These are phyloP conservation scores for Rosa persica DNA, from an alignment of 306 rosid genomes.

Conservation along the genomic window DNA sequence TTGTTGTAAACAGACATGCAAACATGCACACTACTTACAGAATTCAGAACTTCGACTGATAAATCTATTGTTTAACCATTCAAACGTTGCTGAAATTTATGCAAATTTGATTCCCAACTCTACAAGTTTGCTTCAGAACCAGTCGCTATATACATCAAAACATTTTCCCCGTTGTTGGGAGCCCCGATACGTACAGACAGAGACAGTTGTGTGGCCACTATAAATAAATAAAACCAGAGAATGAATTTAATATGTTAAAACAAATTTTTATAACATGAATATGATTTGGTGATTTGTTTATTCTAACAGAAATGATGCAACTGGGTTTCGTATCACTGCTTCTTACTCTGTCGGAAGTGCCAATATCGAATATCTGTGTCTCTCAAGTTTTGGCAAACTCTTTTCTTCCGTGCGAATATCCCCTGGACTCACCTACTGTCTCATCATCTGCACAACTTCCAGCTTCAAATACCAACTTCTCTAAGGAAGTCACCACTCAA, in stretches of 20 bases:
- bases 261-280: not conserved
- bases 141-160: not conserved
- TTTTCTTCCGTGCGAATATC: slow-evolving; percentile 50
- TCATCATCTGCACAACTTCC: slow-evolving; percentile 20
- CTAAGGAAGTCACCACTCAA: slow-evolving; percentile 6
- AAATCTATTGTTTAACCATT: not conserved
- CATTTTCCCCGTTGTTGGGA: not conserved
- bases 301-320: slow-evolving; percentile 52
- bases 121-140: not conserved
- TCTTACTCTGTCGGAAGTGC: slow-evolving; percentile 47
- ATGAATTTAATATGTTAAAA: not conserved
- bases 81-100: not conserved
- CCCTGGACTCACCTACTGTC: slow-evolving; percentile 17
- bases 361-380: slow-evolving; percentile 62
- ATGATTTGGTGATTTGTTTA: not conserved
- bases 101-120: not conserved
- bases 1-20: not conserved
- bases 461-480: slow-evolving; percentile 8
- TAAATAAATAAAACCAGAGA: not conserved
- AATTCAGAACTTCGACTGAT: not conserved
- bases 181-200: not conserved
- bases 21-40: not conserved
- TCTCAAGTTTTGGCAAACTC: slow-evolving; percentile 33
- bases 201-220: not conserved
- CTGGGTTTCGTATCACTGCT: slow-evolving; percentile 59